Base-by-base conservation (phyloP, 1,284 basidiomycete genomes). In the Uromyces viciae-fabae region DNA sequence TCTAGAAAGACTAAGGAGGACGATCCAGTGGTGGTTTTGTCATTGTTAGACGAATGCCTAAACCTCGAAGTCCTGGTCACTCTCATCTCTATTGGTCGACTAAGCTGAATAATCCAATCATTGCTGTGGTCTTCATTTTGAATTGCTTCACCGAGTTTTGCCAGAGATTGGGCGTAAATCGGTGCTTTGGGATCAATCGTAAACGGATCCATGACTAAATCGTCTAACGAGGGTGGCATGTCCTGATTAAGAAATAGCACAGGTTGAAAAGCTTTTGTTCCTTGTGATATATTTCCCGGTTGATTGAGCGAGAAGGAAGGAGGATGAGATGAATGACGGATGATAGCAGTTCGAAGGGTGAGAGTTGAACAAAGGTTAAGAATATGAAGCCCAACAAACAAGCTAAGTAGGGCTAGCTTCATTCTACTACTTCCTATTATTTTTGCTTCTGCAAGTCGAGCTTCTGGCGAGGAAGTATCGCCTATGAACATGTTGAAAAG, bases 311-410 rank as follows among this genome's bases (percentile, higher is more conserved):
- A 31, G 66, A 38, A n/a, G 42, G 64, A 36, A 31, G 66, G 82
- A 40, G 84, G 84, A 40, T 83, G 84, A 25, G 83, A 83, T 58
- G 85, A 84, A 84, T 90, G 89, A 71, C 91, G 89, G 36, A 89
- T 89, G 83, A 91, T 86, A 0, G 91, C 89, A 0, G 91, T 90
- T 73, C 90, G 89, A 54, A 92, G 91, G 0, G 94, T 93, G 73
- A 99, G 90, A 0, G 96, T 96, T 0, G 96, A 94, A 86, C 92
- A 92, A 81, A 98, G 90, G 88, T 98, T 99, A 83, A 98, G 90
- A 79, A 95, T 90, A 85, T 98, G 95, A 0, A 98, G 87, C 0
- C 91, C 91, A 82, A 95, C 88, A 89, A 98, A 97, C 2, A 94
- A 91, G 43, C 69, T 64, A 28, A 81, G 56, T 0, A 81, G 49